Evolutionary conservation across 805 yeast species (phyloP), one percentile per base, ranked within the genome.

Genomic region (Teunomyces funiuensis): DNA sequence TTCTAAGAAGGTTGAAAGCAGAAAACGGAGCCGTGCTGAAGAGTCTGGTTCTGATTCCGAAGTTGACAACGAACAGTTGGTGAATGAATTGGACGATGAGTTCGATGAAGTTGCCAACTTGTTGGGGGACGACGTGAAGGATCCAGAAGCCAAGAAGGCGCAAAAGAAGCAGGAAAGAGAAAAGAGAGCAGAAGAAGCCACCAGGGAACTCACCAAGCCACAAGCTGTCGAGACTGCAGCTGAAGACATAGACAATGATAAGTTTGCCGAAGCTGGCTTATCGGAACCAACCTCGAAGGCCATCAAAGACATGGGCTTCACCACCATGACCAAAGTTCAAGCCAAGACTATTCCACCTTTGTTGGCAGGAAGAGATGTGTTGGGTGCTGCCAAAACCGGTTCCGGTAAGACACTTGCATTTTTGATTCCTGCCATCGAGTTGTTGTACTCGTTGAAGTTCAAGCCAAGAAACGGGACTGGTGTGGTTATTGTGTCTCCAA

Each of bases 351-450:
- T 93, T 42, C 98, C 99, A 5, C 98, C 99, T 8, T 73, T 93
- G 47, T 69, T 95, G 49, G 97, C 98, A 1, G 99, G 99, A 33
- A 80, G 91, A 54, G 99, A 93, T 66, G 98, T 95, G 15, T 75
- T 93, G 41, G 99, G 99, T 52, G 99, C 99, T n/a, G 99, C 99
- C 43, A 91, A 90, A 69, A 93, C 99, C 2, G 99, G 99, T 41
- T 89, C 97, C 1, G 99, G 99, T 61, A 93, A 93, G 71, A 93
- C 99, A 0, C 71, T 95, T 46, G 98, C 99, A 7, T 93, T 93
- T 55, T 72, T 93, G 57, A 77, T 93, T 45, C 99, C 99, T 10
- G 99, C 99, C 23, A 84, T 93, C 50, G 99, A 93, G 68, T 71
- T 89, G 69, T 74, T 93, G 41, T 85, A 90, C 60, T 82, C 96